phyloP scores from a whole-genome alignment of 176 grass and related monocot genomes.

The Stipa capillata region DNA sequence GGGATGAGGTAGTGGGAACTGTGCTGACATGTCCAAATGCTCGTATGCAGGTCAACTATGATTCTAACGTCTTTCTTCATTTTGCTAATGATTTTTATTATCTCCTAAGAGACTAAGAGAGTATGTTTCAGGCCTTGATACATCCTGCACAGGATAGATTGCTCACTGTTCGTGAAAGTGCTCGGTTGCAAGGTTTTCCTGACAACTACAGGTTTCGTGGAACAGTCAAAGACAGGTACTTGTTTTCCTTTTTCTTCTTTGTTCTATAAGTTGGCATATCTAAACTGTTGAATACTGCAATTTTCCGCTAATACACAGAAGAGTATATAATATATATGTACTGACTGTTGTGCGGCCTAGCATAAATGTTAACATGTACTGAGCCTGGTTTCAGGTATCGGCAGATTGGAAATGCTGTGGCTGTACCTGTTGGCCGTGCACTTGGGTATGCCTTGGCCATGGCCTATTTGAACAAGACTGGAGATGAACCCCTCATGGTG shows the following conservation, averaged over 20 bases:
- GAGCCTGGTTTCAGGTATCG: slow-evolving; percentile 57
- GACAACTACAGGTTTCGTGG: slow-evolving; percentile 79
- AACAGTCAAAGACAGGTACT: slow-evolving; percentile 76
- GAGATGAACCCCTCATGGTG: slow-evolving; percentile 55
- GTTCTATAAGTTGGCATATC: not conserved
- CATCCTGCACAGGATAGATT: slow-evolving; percentile 82
- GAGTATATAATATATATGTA: not conserved
- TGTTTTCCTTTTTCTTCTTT: not conserved
- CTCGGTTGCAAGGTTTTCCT: slow-evolving; percentile 94
- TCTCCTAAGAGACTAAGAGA: slow-evolving; percentile 20
- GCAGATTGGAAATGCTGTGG: slow-evolving; percentile 90
- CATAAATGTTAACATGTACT: slow-evolving; percentile 19
- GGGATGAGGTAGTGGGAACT: slow-evolving; percentile 90
- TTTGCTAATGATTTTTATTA: slow-evolving; percentile 10
- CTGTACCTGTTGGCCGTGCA: slow-evolving; percentile 67
- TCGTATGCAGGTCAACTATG: slow-evolving; percentile 50
- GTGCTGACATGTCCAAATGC: slow-evolving; percentile 67
- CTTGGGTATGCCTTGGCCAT: slow-evolving; percentile 68
- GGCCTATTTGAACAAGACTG: slow-evolving; percentile 48
- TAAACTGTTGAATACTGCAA: not conserved
- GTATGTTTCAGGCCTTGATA: slow-evolving; percentile 58
- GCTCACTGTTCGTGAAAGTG: slow-evolving; percentile 81
- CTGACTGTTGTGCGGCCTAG: not conserved
- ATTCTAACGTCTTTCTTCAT: slow-evolving; percentile 9
- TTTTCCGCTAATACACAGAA: not conserved